Percentiles rank a stretch among this genome's conserved stretches.
Conservation (phyloP, 192 early-diverging fungal species). For the Obelidium mucronatum region DNA sequence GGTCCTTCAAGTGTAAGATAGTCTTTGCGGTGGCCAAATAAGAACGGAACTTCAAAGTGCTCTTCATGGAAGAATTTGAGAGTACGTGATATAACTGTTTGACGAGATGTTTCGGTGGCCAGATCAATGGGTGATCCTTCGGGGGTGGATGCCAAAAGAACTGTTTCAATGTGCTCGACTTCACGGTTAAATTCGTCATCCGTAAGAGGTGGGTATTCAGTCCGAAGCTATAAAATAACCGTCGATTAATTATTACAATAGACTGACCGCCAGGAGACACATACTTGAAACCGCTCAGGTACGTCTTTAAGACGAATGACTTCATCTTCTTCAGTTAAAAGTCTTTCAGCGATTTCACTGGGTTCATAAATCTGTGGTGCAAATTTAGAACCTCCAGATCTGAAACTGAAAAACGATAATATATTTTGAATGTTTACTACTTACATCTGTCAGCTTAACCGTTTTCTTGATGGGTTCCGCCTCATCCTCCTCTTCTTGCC, state of each 20-base stretch:
- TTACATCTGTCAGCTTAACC: constrained; percentile 57
- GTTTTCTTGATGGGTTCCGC: constrained; percentile 48
- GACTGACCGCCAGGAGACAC: too few species aligned
- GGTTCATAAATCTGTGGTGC: constrained; percentile 73
- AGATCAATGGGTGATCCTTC: neutral
- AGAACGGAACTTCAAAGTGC: constrained; percentile 87
- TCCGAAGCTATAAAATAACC: constrained; percentile 38
- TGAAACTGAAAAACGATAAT: neutral
- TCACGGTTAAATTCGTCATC: constrained; percentile 49
- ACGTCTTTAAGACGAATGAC: constrained; percentile 85
- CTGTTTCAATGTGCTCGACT: constrained; percentile 40
- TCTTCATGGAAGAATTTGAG: constrained; percentile 75
- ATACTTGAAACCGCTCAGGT: constrained; percentile 92
- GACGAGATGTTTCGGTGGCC: constrained; percentile 2
- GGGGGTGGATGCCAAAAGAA: constrained; percentile 10
- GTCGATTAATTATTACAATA: constrained; percentile 29
- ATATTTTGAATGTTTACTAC: constrained; percentile 42
- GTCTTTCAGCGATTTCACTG: constrained; percentile 81
- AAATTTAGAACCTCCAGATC: constrained; percentile 4
- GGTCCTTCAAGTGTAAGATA: constrained; percentile 84
- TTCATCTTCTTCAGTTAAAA: constrained; percentile 94
- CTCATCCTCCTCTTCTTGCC: constrained; percentile 61
- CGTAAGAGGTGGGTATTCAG: constrained; percentile 38
- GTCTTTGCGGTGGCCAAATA: constrained; percentile 85
- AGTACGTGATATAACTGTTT: constrained; percentile 53